Evolutionary conservation across 371 early-diverging fungal genomes (phyloP).

Genomic region (Sanchytrium tribonematis): DNA sequence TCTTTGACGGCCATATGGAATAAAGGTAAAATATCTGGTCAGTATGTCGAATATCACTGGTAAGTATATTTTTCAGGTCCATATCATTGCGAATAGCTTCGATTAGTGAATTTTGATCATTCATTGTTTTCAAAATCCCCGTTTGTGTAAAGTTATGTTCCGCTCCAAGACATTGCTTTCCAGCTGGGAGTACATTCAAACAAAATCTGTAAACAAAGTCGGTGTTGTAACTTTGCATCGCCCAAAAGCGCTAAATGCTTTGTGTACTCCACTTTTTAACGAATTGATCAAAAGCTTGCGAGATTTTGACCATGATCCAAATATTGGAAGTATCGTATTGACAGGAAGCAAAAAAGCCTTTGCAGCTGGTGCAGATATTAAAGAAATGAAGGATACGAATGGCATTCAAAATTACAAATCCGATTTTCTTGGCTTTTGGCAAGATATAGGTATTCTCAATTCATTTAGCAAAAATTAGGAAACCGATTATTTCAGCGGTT

Average conservation of each 20-base stretch:
- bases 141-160: too few species aligned
- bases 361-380: conserved; percentile 97
- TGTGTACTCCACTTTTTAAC: conserved; percentile 56
- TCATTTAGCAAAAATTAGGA: conserved; percentile 55
- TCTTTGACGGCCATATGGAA: not conserved
- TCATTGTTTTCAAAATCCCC: too few species aligned
- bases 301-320: conserved; percentile 38
- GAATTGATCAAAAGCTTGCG: conserved; percentile 70
- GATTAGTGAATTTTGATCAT: too few species aligned
- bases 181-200: not conserved
- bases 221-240: conserved; percentile 68
- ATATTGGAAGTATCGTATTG: conserved; percentile 67
- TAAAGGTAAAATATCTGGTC: not conserved
- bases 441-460: conserved; percentile 56
- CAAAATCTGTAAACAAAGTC: conserved; percentile 20
- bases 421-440: conserved; percentile 81
- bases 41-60: too few species aligned
- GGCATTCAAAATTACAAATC: conserved; percentile 58
- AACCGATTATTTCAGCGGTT: conserved; percentile 89
- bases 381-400: conserved; percentile 72
- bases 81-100: too few species aligned
- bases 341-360: conserved; percentile 87
- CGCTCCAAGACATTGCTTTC: too few species aligned
- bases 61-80: too few species aligned
- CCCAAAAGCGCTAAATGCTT: conserved; percentile 45